phyloP scores from a whole-genome alignment of 148 eudicot species.

The Vaccinium vitisidaea region DNA sequence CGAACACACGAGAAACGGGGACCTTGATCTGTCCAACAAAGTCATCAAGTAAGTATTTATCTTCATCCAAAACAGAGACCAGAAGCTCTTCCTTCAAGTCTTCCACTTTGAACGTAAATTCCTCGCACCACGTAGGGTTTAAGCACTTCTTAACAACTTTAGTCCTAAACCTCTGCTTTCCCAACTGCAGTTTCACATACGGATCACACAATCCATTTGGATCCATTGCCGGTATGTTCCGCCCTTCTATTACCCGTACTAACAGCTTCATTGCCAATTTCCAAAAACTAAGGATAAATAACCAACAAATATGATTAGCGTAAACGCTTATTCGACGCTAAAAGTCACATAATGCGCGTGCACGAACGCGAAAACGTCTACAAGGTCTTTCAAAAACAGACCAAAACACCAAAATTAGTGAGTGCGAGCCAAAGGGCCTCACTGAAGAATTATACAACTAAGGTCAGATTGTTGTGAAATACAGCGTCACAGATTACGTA shows the following conservation, averaged over 20 bases:
- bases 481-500: background rate
- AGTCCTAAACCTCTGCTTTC: constrained; percentile 61
- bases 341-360: background rate
- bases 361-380: no score
- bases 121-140: constrained; percentile 89
- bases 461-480: background rate
- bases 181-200: constrained; percentile 76
- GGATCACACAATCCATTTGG: constrained; percentile 92
- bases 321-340: background rate
- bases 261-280: constrained; percentile 39
- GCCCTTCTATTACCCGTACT: constrained; percentile 78
- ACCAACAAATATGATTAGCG: background rate
- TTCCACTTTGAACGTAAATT: constrained; percentile 71
- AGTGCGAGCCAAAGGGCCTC: background rate
- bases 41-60: constrained; percentile 81
- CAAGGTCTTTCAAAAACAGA: background rate
- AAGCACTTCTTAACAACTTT: constrained; percentile 88
- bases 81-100: constrained; percentile 79
- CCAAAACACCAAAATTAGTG: background rate
- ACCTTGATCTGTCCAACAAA: constrained; percentile 74
- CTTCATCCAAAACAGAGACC: constrained; percentile 85
- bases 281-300: background rate
- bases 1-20: constrained; percentile 70
- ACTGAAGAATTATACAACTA: background rate
- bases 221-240: constrained; percentile 86